Evolutionary conservation across 306 rosid genomes (phyloP), one percentile per base, ranked within the genome.

Genomic region (Inga leiocalycina): DNA sequence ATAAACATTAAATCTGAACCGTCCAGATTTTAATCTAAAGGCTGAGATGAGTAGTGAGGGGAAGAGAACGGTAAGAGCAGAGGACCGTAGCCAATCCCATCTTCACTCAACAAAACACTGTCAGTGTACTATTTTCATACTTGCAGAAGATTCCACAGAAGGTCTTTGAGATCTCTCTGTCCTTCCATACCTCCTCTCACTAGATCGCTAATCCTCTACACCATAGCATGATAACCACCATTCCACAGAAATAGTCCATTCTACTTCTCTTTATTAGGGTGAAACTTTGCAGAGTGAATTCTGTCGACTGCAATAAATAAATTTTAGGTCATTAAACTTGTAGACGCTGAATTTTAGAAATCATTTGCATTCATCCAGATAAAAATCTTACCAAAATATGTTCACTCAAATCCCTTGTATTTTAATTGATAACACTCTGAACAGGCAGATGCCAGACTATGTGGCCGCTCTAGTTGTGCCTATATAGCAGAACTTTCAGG

Each of bases 211-310:
- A 16, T 51, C 57, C 5, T 24, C 14, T 11, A 11, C 35, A 27
- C 34, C 39, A 62, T 12, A 62, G 66, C 32, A 59, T 59, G 66
- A 59, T 13, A n/a, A 59, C 66, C 32, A 24, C 66, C 32, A 22
- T 22, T 22, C 34, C 66, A 0, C 14, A 3, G 15, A 59, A 59
- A 59, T 10, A 59, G 34, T 59, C 66, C 11, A 2, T 59, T 22
- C 34, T 61, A 12, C 54, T 46, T 19, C 61, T 67, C 68, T 34
- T 44, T 75, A 24, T 8, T 14, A 56, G 59, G 37, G 67, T 64
- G 51, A 19, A 64, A 62, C 64, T 35, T 83, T 59, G 51, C 27
- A 71, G 27, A 67, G 27, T 64, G 73, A 62, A 37, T n/a, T n/a
- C 30, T 20, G 27, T 68, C 30, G 19, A 67, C 72, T 6, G 22